Conservation (phyloP, 441 rosid genomes). For the Kokia cookei region DNA sequence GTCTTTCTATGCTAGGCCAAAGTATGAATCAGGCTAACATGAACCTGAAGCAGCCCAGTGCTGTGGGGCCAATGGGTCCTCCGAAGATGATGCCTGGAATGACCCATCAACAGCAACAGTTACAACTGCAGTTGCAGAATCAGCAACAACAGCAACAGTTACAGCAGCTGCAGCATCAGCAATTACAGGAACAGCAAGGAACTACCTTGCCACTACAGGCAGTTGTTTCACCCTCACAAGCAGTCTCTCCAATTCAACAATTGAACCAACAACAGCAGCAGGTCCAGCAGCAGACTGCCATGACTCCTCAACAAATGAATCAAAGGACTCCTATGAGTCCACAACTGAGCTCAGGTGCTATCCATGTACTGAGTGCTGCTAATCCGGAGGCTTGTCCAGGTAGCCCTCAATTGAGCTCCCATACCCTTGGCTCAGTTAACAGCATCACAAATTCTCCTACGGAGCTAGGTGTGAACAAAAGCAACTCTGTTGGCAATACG, state of each 20-base stretch:
- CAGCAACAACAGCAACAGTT: constrained; percentile 15
- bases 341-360: constrained; percentile 80
- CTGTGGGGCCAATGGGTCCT: constrained; percentile 81
- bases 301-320: constrained; percentile 80
- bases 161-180: constrained; percentile 27
- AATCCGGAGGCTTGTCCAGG: constrained; percentile 85
- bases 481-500: constrained; percentile 65
- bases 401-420: constrained; percentile 95
- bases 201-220: constrained; percentile 64
- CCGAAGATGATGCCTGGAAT: constrained; percentile 75
- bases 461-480: constrained; percentile 86
- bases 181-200: constrained; percentile 42
- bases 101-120: constrained; percentile 39
- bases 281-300: constrained; percentile 42
- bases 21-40: constrained; percentile 57
- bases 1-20: constrained; percentile 63
- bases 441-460: constrained; percentile 86
- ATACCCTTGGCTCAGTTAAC: constrained; percentile 89
- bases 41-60: constrained; percentile 52
- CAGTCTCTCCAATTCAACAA: constrained; percentile 71
- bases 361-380: constrained; percentile 70
- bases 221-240: constrained; percentile 74
- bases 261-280: constrained; percentile 33
- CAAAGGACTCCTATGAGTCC: constrained; percentile 97
- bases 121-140: constrained; percentile 24